Base-by-base conservation (phyloP, 352 stramenopile species). In the Globisporangium acanthophoron region DNA sequence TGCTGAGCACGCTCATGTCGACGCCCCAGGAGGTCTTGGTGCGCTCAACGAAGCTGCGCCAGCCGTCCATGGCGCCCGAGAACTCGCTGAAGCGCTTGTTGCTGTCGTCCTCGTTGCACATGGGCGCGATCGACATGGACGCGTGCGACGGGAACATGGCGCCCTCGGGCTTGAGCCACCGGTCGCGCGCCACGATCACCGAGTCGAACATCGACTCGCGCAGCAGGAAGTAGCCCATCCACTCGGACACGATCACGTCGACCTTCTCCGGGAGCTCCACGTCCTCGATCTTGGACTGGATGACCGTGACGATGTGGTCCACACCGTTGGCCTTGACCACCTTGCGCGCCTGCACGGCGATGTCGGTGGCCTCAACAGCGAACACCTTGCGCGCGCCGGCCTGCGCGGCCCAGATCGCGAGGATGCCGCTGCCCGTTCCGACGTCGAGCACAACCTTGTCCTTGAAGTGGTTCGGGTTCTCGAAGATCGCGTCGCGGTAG, bases 361-460 rank as follows among this genome's bases (percentile, higher is more conserved):
- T 99, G 71, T 99, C 96, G 3, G 96, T 99, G 50, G 97, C 97
- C 67, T 98, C 90, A 40, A 97, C 95, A 3, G 97, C 96, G 74
- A 98, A 99, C 5, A 99, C 98, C 66, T 98, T 98, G 45, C 83
- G 82, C n/a, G 98, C 98, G 40, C 98, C 98, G 12, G 98, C 97
- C 70, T 99, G 94, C 18, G 97, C 97, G 3, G 97, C 96, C 96
- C 97, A 99, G 27, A 99, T 91, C 56, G 97, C 87, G 37, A 99
- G 79, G 64, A 99, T 99, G 18, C 98, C 98, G 46, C 86, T 98
- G 24, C 98, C 98, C 5, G 98, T 99, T 52, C 98, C 98, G 45
- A 99, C 97, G 74, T 99, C 98, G 56, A 99, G 92, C 51, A 99
- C 96, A 5, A 98, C 88, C 79, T 99, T 99, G 73, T 98, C 97